Evolutionary conservation across 2,329 filamentous ascomycete species (phyloP).

Genomic region (Plenodomus lindquistii): DNA sequence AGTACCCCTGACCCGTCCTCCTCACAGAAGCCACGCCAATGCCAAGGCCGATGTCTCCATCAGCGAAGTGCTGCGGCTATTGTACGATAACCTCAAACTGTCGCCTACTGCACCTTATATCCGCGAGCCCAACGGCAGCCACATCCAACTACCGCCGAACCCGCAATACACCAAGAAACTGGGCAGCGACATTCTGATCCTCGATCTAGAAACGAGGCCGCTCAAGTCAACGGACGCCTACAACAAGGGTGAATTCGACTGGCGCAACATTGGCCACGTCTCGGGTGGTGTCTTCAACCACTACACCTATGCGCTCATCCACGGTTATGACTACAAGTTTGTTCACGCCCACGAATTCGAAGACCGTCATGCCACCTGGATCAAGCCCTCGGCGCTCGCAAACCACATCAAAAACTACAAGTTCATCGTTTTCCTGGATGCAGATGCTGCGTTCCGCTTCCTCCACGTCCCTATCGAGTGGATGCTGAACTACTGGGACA

Average conservation of each 20-base stretch:
- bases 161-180: constrained; percentile 38
- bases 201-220: constrained; percentile 43
- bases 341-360: constrained; percentile 47
- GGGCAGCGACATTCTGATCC: constrained; percentile 40
- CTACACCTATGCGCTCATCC: constrained; percentile 48
- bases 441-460: constrained; percentile 53
- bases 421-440: constrained; percentile 55
- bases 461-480: constrained; percentile 55
- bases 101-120: constrained; percentile 33
- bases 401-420: constrained; percentile 46
- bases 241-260: constrained; percentile 39
- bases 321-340: constrained; percentile 56
- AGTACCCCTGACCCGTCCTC: constrained; percentile 14
- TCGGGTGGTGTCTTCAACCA: constrained; percentile 44
- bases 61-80: constrained; percentile 36
- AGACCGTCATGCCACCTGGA: constrained; percentile 53
- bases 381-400: constrained; percentile 48
- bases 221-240: constrained; percentile 37
- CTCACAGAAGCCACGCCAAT: constrained; percentile 24
- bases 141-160: constrained; percentile 33
- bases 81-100: constrained; percentile 37
- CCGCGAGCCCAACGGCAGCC: constrained; percentile 36
- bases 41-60: constrained; percentile 30
- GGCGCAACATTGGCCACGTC: constrained; percentile 43
- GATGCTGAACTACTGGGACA: constrained; percentile 56